These are phyloP conservation scores for Podila minutissima DNA, from an alignment of 192 early-diverging fungal species.

Conservation along the genomic window DNA sequence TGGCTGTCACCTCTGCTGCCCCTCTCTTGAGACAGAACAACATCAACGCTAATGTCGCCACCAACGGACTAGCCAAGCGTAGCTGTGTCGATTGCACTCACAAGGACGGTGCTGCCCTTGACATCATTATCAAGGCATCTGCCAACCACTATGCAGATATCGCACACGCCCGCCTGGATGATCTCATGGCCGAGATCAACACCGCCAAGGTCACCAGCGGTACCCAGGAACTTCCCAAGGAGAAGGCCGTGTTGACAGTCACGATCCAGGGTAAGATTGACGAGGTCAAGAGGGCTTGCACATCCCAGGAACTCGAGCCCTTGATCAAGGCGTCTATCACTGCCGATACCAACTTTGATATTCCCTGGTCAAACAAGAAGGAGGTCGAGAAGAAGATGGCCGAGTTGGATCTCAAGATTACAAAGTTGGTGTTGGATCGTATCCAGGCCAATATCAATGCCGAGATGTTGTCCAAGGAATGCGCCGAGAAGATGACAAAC, in stretches of 20 bases:
- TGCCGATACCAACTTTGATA: slow-evolving; percentile 5
- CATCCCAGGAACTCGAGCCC: slow-evolving; percentile 16
- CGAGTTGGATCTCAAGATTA: slow-evolving; percentile 16
- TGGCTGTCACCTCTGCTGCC: slow-evolving; percentile 14
- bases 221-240: slow-evolving; percentile 14
- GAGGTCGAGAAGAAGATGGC: slow-evolving; percentile 21
- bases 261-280: slow-evolving; percentile 21
- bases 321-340: slow-evolving; percentile 15
- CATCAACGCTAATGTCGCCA: background rate
- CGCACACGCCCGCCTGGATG: slow-evolving; percentile 18
- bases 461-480: slow-evolving; percentile 35
- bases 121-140: slow-evolving; percentile 26
- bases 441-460: slow-evolving; percentile 26
- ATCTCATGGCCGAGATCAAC: slow-evolving; percentile 23
- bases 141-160: slow-evolving; percentile 33
- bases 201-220: slow-evolving; percentile 26
- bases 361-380: slow-evolving; percentile 24
- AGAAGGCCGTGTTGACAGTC: slow-evolving; percentile 1
- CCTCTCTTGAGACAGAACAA: background rate
- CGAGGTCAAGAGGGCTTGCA: slow-evolving; percentile 25
- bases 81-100: slow-evolving; percentile 16
- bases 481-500: slow-evolving; percentile 45
- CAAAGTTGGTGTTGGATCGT: slow-evolving; percentile 10
- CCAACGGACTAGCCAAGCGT: slow-evolving; percentile 2
- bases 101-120: slow-evolving; percentile 4